Evolutionary conservation across 305 asterid genomes (phyloP), one percentile per base, ranked within the genome.

Genomic region (Plantago lanceolata): DNA sequence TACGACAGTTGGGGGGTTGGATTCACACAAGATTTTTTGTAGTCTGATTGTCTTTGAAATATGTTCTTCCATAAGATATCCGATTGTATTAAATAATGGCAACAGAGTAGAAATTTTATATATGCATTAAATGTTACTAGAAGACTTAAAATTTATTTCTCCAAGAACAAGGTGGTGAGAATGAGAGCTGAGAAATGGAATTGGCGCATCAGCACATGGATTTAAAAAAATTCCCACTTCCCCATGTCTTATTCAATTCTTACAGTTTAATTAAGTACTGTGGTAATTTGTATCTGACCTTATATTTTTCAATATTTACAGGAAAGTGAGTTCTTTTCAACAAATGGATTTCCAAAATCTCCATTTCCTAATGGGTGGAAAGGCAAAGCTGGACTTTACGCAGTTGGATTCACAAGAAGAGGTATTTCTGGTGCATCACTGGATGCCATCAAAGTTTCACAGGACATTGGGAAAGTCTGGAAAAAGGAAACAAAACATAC

Each of bases 291-390:
- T 0, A 59, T 13, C 21, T 49, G n/a, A 64, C 50, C 19, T n/a
- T 20, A 6, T 63, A 43, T 37, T 59, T 47, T 59, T 43, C 7
- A 31, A 19, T 59, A 9, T 61, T 1, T 28, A 5, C 81, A 92
- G 98, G 96, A 85, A 65, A 81, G 73, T 68, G 87, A 85, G 6
- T 81, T 86, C 40, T 92, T 92, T 65, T 47, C 88, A 17, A 73
- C 62, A 3, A 87, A 85, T 45, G 98, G 98, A 14, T 78, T 83
- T 63, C 97, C 97, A 58, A 81, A 56, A 70, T 62, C 77, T 19
- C 89, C 93, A 65, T 83, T 82, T 72, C 96, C 98, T 53, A 81
- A 89, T 64, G 92, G 96, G 0, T 89, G 98, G 98, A 91, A 91
- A 75, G 98, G 98, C n/a, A 77, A 79, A 77, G 70, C 62, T 61